phyloP scores from a whole-genome alignment of 75 land plant genomes.

The Cunninghamia lanceolata region DNA sequence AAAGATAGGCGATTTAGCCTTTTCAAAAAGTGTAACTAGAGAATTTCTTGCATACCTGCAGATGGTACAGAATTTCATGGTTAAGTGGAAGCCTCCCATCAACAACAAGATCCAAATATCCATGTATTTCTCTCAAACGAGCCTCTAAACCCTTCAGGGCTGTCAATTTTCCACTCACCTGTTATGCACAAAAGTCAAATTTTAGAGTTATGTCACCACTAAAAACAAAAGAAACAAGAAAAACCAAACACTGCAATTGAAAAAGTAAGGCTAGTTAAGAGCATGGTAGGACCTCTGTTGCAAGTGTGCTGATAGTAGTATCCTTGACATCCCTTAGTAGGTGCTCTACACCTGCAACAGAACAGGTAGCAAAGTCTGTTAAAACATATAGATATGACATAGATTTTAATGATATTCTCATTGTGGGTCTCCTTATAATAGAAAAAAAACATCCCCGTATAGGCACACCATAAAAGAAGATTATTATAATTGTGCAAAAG shows the following conservation, averaged over 20 bases:
- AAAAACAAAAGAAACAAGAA: not conserved
- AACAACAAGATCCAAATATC: conserved; percentile 86
- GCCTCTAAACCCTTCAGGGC: conserved; percentile 94
- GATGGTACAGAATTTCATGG: conserved; percentile 95
- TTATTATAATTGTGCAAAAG: not conserved
- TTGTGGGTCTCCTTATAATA: not conserved
- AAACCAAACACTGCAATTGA: not conserved
- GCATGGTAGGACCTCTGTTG: conserved; percentile 71
- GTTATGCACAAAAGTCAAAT: not conserved
- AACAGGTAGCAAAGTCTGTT: not conserved
- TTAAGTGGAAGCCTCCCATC: conserved; percentile 88
- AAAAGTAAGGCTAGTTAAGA: not conserved
- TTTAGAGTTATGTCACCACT: not conserved
- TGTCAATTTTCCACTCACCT: conserved; percentile 90
- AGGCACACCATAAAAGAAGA: not conserved
- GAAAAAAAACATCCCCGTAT: not conserved
- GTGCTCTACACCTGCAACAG: conserved; percentile 83
- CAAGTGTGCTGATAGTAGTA: conserved; percentile 94
- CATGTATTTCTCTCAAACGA: conserved; percentile 75
- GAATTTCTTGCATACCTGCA: conserved; percentile 58
- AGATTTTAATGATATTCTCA: not conserved
- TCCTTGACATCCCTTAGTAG: conserved; percentile 96
- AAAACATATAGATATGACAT: not conserved
- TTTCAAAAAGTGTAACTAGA: not conserved
- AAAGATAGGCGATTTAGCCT: not conserved